phyloP scores from a whole-genome alignment of 1,284 basidiomycete genomes.

The Pyrrhoderma noxium region DNA sequence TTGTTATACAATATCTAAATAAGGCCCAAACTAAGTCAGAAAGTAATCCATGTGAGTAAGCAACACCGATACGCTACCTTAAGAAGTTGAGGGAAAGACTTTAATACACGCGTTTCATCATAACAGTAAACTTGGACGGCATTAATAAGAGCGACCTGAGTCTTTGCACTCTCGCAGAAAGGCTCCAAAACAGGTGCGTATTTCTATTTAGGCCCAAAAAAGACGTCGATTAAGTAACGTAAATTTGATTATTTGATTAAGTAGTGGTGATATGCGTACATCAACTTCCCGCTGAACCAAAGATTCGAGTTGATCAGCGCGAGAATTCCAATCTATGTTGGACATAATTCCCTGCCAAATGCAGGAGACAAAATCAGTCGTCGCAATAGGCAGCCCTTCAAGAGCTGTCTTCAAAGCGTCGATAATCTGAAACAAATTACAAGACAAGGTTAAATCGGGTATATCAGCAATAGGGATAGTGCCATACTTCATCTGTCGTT shows the following conservation, averaged over 20 bases:
- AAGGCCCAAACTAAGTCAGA: background rate
- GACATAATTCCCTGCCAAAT: constrained; percentile 89
- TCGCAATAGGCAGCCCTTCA: constrained; percentile 66
- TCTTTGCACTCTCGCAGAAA: constrained; percentile 82
- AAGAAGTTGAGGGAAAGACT: constrained; percentile 88
- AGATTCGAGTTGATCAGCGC: constrained; percentile 84
- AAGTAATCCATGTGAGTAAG: background rate
- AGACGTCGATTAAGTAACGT: constrained; percentile 2
- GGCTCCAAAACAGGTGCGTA: constrained; percentile 80
- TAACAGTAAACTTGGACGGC: constrained; percentile 92
- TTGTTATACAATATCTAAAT: constrained; percentile 84
- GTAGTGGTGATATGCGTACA: constrained; percentile 37
- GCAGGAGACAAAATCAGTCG: constrained; percentile 78
- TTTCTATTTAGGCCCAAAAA: constrained; percentile 42
- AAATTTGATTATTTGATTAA: background rate
- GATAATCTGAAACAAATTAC: constrained; percentile 54
- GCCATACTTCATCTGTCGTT: constrained; percentile 17
- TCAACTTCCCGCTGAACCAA: constrained; percentile 79
- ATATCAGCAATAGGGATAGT: background rate
- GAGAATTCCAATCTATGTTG: constrained; percentile 79
- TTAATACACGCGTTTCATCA: constrained; percentile 90
- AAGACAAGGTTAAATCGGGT: background rate
- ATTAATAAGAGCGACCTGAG: constrained; percentile 89
- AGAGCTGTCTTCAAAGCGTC: constrained; percentile 62
- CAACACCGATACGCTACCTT: constrained; percentile 47